These are phyloP conservation scores for Blastobotrys apis DNA, from an alignment of 1,139 yeast genomes.

Conservation along the genomic window DNA sequence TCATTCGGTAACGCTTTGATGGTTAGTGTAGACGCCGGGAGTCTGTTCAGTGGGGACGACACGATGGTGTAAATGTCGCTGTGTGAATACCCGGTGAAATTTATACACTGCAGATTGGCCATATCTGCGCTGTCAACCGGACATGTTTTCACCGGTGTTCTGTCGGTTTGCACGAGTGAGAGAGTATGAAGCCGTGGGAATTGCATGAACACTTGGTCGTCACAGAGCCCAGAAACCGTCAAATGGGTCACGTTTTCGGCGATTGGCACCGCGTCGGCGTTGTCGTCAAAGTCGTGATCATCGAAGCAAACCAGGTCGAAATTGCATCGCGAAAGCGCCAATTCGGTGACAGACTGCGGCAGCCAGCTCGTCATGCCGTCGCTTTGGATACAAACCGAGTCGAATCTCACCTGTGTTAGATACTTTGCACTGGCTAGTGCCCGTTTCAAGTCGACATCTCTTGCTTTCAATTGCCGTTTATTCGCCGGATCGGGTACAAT, in stretches of 20 bases:
- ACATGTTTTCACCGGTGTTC: conserved; percentile 3
- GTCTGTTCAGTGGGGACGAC: neutral
- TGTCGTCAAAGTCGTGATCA: neutral
- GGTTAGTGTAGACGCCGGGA: conserved; percentile 7
- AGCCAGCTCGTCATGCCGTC: conserved; percentile 12
- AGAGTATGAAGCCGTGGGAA: conserved; percentile 11
- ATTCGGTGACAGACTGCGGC: conserved; percentile 10
- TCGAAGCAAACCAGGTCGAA: conserved; percentile 7
- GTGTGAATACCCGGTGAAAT: conserved; percentile 8
- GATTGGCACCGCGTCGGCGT: conserved; percentile 8
- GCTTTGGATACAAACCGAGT: conserved; percentile 6
- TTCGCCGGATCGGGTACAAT: conserved; percentile 2
- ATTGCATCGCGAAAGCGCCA: conserved; percentile 5
- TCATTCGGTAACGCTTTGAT: neutral
- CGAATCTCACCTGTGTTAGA: conserved; percentile 6
- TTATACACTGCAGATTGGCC: conserved; percentile 10
- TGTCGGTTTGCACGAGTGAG: conserved; percentile 1
- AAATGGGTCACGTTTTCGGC: conserved; percentile 11
- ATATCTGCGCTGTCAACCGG: conserved; percentile 11
- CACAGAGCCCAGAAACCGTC: conserved; percentile 1
- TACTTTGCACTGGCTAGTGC: conserved; percentile 8
- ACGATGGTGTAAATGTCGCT: conserved; percentile 2
- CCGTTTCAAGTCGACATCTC: conserved; percentile 5
- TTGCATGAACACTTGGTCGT: conserved; percentile 13
- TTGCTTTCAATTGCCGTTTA: conserved; percentile 3